Percentiles rank a stretch among this genome's conserved stretches.
Evolutionary conservation across 129 eudicot genomes (phyloP).

Genomic region (Tagetes patula): DNA sequence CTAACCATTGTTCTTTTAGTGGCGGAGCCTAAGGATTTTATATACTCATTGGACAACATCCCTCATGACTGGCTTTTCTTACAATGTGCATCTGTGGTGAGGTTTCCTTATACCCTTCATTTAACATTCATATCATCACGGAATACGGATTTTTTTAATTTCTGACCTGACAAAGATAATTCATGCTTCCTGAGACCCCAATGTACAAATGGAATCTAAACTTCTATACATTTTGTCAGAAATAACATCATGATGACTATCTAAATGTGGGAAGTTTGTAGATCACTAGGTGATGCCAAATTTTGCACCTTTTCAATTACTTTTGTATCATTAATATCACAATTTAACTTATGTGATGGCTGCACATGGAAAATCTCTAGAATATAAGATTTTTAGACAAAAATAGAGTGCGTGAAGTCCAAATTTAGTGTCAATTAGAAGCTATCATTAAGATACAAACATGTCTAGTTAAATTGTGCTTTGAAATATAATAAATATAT

Average conservation of each 20-base stretch:
- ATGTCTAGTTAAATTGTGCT: not conserved
- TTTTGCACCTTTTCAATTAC: not conserved
- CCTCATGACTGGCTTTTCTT: conserved; percentile 99
- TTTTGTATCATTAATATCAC: not conserved
- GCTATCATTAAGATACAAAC: not conserved
- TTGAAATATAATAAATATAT: not conserved
- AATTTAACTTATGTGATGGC: not conserved
- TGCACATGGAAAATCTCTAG: not conserved
- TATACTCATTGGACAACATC: conserved; percentile 80
- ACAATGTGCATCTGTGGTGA: conserved; percentile 96
- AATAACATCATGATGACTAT: not conserved
- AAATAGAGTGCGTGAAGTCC: not conserved
- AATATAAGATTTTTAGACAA: not conserved
- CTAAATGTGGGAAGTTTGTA: not conserved
- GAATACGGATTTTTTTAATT: not conserved
- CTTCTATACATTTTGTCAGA: not conserved
- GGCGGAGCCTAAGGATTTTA: conserved; percentile 82
- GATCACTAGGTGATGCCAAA: not conserved
- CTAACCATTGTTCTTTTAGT: conserved; percentile 46
- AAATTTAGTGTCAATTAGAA: not conserved
- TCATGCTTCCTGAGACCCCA: conserved; percentile 2
- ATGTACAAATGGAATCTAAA: conserved; percentile 7
- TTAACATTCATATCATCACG: too few relatives aligned
- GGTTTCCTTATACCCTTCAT: conserved; percentile 23
- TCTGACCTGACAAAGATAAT: conserved; percentile 17